These are phyloP conservation scores for Geranium brycei DNA, from an alignment of 345 rosid genomes.

Conservation along the genomic window DNA sequence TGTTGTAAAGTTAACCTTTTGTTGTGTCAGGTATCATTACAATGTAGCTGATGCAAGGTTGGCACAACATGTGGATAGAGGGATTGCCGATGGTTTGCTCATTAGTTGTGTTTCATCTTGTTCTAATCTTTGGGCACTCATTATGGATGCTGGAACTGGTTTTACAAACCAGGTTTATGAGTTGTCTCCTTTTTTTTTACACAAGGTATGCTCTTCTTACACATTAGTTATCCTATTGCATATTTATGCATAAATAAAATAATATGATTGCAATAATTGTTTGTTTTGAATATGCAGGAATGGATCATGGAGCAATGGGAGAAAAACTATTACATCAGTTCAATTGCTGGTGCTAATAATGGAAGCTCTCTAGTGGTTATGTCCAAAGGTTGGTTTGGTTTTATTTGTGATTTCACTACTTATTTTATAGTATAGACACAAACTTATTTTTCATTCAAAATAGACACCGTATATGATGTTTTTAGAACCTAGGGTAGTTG, in stretches of 20 bases:
- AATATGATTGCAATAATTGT: not conserved
- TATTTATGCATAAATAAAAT: not conserved
- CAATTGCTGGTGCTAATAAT: slow-evolving; percentile 71
- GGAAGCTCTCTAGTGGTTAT: slow-evolving; percentile 80
- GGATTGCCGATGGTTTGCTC: slow-evolving; percentile 64
- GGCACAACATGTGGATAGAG: slow-evolving; percentile 61
- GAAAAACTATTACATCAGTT: slow-evolving; percentile 73
- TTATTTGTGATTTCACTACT: not conserved
- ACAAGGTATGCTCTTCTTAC: slow-evolving; percentile 41
- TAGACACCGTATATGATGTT: too few species aligned
- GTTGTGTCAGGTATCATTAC: slow-evolving; percentile 45
- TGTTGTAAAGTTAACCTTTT: not conserved
- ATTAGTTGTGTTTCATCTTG: slow-evolving; percentile 62
- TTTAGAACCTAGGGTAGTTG: not conserved
- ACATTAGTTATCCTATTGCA: not conserved
- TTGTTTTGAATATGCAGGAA: slow-evolving; percentile 28
- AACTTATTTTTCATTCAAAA: too few species aligned
- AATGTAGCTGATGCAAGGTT: slow-evolving; percentile 66
- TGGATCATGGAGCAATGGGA: slow-evolving; percentile 96
- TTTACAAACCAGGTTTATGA: slow-evolving; percentile 61
- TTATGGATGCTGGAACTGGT: slow-evolving; percentile 86
- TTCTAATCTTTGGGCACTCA: slow-evolving; percentile 74
- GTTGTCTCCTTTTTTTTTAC: slow-evolving; percentile 53
- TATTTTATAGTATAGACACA: not conserved
- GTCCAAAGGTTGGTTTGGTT: slow-evolving; percentile 52